Evolutionary conservation across 139 green algal genomes (phyloP).

Genomic region (Microglena sp.): DNA sequence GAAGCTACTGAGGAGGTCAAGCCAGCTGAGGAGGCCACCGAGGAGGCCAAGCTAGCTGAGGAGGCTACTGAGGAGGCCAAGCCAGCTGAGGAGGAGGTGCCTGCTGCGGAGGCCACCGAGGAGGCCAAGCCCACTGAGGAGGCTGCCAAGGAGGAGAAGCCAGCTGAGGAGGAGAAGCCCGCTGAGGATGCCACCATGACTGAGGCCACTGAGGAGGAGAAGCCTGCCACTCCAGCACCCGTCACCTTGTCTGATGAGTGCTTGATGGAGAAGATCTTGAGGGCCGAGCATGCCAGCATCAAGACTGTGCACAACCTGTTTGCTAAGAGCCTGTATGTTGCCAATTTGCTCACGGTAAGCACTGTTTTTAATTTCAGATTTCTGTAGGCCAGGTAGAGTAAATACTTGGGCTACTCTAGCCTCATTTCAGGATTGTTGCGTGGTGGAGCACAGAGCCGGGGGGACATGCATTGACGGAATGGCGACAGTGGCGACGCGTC

Average conservation of each 20-base stretch:
- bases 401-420: too few species aligned
- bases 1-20: too few species aligned
- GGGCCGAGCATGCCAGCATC: conserved; percentile 30
- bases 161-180: too few species aligned
- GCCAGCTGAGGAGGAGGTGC: neutral
- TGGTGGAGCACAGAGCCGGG: neutral
- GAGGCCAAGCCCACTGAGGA: neutral
- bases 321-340: conserved; percentile 38
- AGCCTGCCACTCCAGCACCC: neutral
- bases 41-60: neutral
- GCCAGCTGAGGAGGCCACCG: neutral
- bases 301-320: conserved; percentile 35
- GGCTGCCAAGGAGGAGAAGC: too few species aligned
- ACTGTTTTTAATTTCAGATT: neutral
- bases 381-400: neutral
- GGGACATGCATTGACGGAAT: neutral
- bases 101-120: neutral
- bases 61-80: neutral
- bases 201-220: too few species aligned
- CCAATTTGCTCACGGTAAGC: conserved; percentile 29
- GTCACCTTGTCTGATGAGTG: too few species aligned
- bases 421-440: neutral
- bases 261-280: conserved; percentile 31
- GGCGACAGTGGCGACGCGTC: neutral
- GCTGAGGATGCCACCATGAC: too few species aligned